Percentiles rank a stretch among this genome's conserved stretches.
These are phyloP conservation scores for Escovopsis weberi DNA, from an alignment of 2,329 filamentous ascomycete species.

Conservation along the genomic window DNA sequence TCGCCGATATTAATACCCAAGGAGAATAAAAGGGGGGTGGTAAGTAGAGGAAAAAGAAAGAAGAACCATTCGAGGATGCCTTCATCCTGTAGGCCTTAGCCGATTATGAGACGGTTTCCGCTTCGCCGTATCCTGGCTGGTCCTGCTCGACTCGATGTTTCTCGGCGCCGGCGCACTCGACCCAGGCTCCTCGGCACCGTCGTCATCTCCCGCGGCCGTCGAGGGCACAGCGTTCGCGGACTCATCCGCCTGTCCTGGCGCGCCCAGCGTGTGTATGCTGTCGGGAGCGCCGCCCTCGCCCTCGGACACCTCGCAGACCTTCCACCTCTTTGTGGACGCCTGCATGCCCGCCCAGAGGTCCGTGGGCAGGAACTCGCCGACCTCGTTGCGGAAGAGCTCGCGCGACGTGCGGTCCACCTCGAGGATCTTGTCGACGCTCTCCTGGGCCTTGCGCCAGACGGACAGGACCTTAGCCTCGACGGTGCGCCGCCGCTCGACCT, in stretches of 20 bases:
- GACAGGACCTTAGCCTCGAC: slow-evolving; percentile 60
- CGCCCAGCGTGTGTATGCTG: too few species aligned
- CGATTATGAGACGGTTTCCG: background rate
- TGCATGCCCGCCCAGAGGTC: slow-evolving; percentile 76
- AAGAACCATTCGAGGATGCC: background rate
- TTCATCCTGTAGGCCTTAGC: background rate
- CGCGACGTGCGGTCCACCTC: slow-evolving; percentile 58
- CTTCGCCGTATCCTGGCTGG: background rate
- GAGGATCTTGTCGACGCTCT: slow-evolving; percentile 60
- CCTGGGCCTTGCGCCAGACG: slow-evolving; percentile 64
- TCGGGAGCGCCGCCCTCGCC: slow-evolving; percentile 5
- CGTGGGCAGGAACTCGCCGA: slow-evolving; percentile 73
- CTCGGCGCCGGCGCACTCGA: too few species aligned
- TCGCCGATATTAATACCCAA: background rate
- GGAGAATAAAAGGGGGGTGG: too few species aligned
- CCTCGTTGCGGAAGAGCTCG: slow-evolving; percentile 64
- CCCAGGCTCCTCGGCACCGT: background rate
- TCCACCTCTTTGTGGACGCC: slow-evolving; percentile 39
- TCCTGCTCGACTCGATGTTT: background rate
- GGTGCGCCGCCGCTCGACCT: slow-evolving; percentile 60
- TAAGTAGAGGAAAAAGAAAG: background rate
- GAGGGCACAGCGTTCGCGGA: too few species aligned
- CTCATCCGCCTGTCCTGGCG: too few species aligned
- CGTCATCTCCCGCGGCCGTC: too few species aligned
- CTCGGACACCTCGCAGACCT: slow-evolving; percentile 27